A percentile compares a stretch with the other conserved stretches of the same genome.
phyloP scores from a whole-genome alignment of 257 asterid species.

The Rhazya stricta region DNA sequence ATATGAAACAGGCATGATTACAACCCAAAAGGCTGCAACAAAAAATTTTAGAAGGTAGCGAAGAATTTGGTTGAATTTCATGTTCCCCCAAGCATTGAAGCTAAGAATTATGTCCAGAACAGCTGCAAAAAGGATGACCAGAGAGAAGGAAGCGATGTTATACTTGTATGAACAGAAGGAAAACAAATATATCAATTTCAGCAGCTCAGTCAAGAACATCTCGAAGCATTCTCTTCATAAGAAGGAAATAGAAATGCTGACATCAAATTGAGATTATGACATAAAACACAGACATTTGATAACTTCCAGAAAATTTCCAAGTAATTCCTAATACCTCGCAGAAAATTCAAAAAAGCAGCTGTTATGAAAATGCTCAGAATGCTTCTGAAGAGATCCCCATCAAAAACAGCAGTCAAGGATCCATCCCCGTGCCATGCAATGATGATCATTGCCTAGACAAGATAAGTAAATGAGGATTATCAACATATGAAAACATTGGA shows the following conservation, averaged over 20 bases:
- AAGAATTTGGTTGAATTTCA: constrained; percentile 65
- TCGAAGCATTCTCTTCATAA: neutral
- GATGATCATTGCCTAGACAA: constrained; percentile 78
- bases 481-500: neutral
- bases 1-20: constrained; percentile 80
- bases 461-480: constrained; percentile 1
- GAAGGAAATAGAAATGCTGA: neutral
- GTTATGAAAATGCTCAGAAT: constrained; percentile 92
- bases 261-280: neutral
- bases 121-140: constrained; percentile 55
- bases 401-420: constrained; percentile 51
- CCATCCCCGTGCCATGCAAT: constrained; percentile 85
- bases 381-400: constrained; percentile 57
- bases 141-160: neutral
- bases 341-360: constrained; percentile 77
- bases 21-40: constrained; percentile 85
- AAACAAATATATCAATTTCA: neutral
- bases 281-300: neutral
- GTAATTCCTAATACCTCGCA: constrained; percentile 55
- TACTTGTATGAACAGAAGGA: neutral
- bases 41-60: constrained; percentile 83
- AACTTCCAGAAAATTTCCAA: neutral
- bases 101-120: constrained; percentile 74
- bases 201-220: neutral
- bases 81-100: constrained; percentile 83